Percentiles rank a stretch among this genome's conserved stretches.
Evolutionary conservation across 2,329 filamentous ascomycete species (phyloP).

Genomic region (Cucurbitaria berberidis): DNA sequence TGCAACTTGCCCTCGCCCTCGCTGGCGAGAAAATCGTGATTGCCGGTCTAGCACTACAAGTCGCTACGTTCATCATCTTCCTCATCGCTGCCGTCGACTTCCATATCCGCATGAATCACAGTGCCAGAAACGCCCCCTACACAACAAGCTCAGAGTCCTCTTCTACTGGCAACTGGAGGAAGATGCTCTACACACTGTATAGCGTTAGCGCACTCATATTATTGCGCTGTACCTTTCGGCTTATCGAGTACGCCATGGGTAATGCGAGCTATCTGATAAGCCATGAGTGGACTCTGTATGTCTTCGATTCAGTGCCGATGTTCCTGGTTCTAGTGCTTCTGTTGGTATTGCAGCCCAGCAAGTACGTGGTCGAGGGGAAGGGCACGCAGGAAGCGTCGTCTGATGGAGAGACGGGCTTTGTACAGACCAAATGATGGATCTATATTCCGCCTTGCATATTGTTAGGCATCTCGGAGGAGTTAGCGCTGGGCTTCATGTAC

Average conservation of each 20-base stretch:
- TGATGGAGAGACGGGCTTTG: conserved; percentile 7
- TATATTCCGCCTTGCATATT: not conserved
- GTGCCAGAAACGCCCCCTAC: not conserved
- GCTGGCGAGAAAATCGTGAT: conserved; percentile 45
- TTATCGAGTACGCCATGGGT: conserved; percentile 59
- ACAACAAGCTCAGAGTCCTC: not conserved
- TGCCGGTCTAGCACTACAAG: conserved; percentile 42
- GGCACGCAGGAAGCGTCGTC: conserved; percentile 7
- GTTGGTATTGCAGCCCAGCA: conserved; percentile 28
- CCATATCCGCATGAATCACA: conserved; percentile 33
- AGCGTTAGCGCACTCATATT: conserved; percentile 56
- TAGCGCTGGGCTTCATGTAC: not conserved
- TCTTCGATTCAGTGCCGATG: conserved; percentile 57
- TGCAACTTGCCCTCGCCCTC: conserved; percentile 38
- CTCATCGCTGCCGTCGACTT: conserved; percentile 39
- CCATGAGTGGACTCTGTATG: conserved; percentile 55
- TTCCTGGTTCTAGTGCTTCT: conserved; percentile 52
- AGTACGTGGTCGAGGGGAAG: conserved; percentile 19
- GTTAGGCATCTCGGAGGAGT: not conserved
- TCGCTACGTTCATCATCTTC: conserved; percentile 42
- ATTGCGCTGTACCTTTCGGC: conserved; percentile 57
- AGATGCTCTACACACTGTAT: conserved; percentile 52
- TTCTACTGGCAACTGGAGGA: conserved; percentile 23
- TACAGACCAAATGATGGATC: not conserved
- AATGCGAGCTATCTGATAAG: conserved; percentile 53